Evolutionary conservation across 2,329 filamentous ascomycete species (phyloP).

Genomic region (Aspergillus intermedius): DNA sequence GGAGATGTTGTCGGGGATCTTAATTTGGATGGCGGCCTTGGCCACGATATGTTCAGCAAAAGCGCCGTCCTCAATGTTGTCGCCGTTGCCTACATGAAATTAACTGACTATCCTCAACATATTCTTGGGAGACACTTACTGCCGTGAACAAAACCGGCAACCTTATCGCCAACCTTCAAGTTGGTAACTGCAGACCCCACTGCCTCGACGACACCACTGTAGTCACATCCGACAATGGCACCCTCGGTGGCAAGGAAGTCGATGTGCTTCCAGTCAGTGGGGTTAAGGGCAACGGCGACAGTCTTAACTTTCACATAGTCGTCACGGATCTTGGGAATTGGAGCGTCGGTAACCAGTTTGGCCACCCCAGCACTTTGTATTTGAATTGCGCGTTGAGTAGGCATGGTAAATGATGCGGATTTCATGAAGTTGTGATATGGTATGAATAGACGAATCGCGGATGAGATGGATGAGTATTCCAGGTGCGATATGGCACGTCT

Average conservation of each 20-base stretch:
- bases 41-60: constrained; percentile 48
- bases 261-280: constrained; percentile 50
- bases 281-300: constrained; percentile 46
- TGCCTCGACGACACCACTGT: constrained; percentile 45
- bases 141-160: constrained; percentile 46
- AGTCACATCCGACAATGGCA: constrained; percentile 45
- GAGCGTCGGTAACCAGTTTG: constrained; percentile 20
- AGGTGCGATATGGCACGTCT: too few relatives aligned
- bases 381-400: constrained; percentile 24
- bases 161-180: constrained; percentile 45
- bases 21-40: constrained; percentile 43
- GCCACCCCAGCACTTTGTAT: constrained; percentile 20
- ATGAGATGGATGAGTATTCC: too few relatives aligned
- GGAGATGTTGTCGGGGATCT: constrained; percentile 40
- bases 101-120: too few relatives aligned
- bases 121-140: too few relatives aligned
- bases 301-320: constrained; percentile 49
- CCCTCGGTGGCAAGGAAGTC: constrained; percentile 26
- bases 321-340: constrained; percentile 37
- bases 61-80: constrained; percentile 41
- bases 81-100: constrained; percentile 11
- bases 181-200: constrained; percentile 43
- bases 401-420: too few relatives aligned
- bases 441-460: too few relatives aligned
- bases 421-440: too few relatives aligned